Evolutionary conservation across 2,329 filamentous ascomycete species (phyloP), one percentile per base, ranked within the genome.

Genomic region (Ascochyta fabae): DNA sequence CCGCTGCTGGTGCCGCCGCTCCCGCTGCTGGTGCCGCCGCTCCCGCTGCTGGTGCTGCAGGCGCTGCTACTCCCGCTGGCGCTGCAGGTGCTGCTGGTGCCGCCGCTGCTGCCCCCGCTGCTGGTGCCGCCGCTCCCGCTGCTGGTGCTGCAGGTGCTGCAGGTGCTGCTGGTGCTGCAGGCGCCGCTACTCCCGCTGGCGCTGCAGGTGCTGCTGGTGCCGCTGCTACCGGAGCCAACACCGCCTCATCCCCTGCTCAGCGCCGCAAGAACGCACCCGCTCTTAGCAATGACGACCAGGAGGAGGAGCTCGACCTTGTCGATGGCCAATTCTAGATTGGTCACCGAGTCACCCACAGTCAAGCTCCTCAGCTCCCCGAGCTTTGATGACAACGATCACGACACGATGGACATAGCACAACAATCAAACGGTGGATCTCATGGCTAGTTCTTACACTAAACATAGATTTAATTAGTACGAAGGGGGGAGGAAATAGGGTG

Each of bases 201-300:
- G 31, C 58, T 41, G 38, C 27, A 48, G 54, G 22, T 22, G 42
- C 52, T 12, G 35, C 59, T 45, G 34, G 36, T 43, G 35, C 49
- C 39, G 50, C 33, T 53, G 40, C 52, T 41, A 49, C 52, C 4
- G 46, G 46, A 31, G 27, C 53, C 42, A 50, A 46, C 42, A 36
- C 36, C 29, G 47, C 55, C 29, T 59, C 53, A 6, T 50, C 53
- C 9, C 53, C 48, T n/a, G 48, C 53, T 44, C 47, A 51, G 47
- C 53, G 53, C 48, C 53, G 53, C 43, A 52, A 56, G 48, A 46
- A 44, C 52, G 15, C 54, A 23, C 60, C 66, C 19, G 36, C 41
- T 23, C 64, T 74, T 56, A 72, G 70, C 54, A 49, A 72, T 51
- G 72, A 74, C 56, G 72, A 70, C 49, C 61, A 74, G 56, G 71